Evolutionary conservation across 1,139 yeast species (phyloP), one percentile per base, ranked within the genome.

Genomic region (Debaryomyces subglobosus): DNA sequence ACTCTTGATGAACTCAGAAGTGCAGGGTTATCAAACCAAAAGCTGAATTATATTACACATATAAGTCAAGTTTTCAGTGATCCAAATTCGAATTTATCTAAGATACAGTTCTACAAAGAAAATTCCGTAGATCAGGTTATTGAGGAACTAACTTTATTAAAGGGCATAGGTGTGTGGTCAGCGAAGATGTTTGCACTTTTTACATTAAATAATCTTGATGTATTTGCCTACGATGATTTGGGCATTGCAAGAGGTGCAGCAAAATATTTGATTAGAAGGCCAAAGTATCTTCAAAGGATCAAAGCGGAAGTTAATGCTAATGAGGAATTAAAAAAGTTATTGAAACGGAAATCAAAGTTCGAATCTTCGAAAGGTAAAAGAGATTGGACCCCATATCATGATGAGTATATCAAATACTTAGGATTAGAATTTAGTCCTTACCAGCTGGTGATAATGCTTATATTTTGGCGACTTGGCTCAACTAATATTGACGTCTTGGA

Each of bases 81-180:
- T 15, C 64, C 69, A 0, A 53, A 63, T 56, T 39, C 77, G 13
- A 67, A 65, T 2, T 68, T 84, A 16, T 62, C 81, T 0, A 64
- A 69, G 0, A 44, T 58, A n/a, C 69, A 69, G 3, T 70, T 81
- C 54, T 79, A 77, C 55, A 50, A 55, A 10, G 57, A 59, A 1
- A 65, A 65, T 12, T 57, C 65, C 3, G 73, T 75, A 45, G 73
- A 72, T n/a, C 86, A 77, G 29, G 72, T 89, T 3, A 71, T 81
- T 1, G 79, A 77, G 20, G 81, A 77, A 49, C 65, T 90, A 47
- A 82, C 83, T 0, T 58, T 60, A 35, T 70, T 90, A 48, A 88
- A 89, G 60, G 97, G 97, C 0, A 80, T 91, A 30, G 97, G 97
- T 0, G 80, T 83, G 1, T 91, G 98, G 98, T 84, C 92, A 8